A percentile compares a stretch with the other conserved stretches of the same genome.
phyloP scores from a whole-genome alignment of 1,284 basidiomycete species.

The Moesziomyces globuligerus region DNA sequence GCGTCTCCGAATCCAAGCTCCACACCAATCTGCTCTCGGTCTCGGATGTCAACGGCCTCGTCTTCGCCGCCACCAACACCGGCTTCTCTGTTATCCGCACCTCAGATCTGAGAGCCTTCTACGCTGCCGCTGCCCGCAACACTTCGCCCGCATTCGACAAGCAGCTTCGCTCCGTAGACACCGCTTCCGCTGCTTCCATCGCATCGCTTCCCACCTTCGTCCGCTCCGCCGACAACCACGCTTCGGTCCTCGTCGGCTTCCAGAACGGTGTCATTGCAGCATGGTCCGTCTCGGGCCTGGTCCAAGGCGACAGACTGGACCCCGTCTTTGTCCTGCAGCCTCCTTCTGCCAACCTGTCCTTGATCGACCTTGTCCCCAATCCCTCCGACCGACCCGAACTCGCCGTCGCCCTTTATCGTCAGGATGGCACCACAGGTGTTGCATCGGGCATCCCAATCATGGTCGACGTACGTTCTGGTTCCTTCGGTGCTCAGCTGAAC shows the following conservation, averaged over 20 bases:
- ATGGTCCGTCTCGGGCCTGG: conserved; percentile 37
- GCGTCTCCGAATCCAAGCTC: conserved; percentile 36
- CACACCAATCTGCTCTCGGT: conserved; percentile 67
- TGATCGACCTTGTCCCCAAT: conserved; percentile 68
- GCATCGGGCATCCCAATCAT: conserved; percentile 35
- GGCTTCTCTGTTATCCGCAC: conserved; percentile 64
- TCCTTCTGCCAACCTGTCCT: conserved; percentile 29
- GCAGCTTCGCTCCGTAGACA: conserved; percentile 29
- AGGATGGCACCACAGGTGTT: conserved; percentile 65
- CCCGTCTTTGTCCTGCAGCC: conserved; percentile 43
- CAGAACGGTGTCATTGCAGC: conserved; percentile 51
- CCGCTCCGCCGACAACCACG: conserved; percentile 38
- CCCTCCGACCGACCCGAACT: conserved; percentile 68
- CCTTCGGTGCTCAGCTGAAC: conserved; percentile 40
- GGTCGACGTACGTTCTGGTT: conserved; percentile 46
- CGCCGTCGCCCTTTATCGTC: conserved; percentile 66
- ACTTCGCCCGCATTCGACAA: conserved; percentile 29
- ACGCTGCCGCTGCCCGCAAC: conserved; percentile 41
- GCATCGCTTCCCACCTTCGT: conserved; percentile 46
- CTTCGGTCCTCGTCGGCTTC: conserved; percentile 39
- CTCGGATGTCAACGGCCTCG: conserved; percentile 66
- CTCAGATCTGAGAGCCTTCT: conserved; percentile 50
- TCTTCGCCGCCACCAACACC: conserved; percentile 68
- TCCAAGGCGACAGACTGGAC: conserved; percentile 28
- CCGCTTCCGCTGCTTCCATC: conserved; percentile 16